Evolutionary conservation across 2,329 filamentous ascomycete genomes (phyloP), one percentile per base, ranked within the genome.

Genomic region (Sclerotiophoma versabilis): DNA sequence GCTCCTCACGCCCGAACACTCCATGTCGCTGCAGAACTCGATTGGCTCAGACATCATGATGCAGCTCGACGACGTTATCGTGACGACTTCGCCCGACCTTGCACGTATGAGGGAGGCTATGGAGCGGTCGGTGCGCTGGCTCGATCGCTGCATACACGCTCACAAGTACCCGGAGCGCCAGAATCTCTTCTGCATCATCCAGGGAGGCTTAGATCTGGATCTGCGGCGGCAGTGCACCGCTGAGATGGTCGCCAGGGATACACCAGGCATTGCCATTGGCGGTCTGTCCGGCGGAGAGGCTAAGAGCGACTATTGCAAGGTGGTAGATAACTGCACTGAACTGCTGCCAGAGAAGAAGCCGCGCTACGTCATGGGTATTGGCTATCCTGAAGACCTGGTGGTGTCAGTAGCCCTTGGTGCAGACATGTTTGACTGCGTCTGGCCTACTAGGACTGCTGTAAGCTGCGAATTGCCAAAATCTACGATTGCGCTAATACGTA

Each of bases 401-500:
- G 93, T 99, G 32, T 96, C 92, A 47, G 88, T 97, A 4, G 95
- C 95, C 1, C 83, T 99, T 0, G 95, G 95, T 3, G 95, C 95
- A 42, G 95, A 99, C 77, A 99, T 99, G 95, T 99, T 99, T 73
- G 95, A 99, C 77, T 99, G 96, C 71, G 95, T 99, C 6, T 99
- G 95, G 95, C 96, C 95, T 1, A 98, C 95, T 4, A 84, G 95
- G 48, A 99, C 95, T 29, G 95, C 95, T 7, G 84, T 86, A 77
- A 71, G 81, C 29, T 36, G 30, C 38, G 9, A 6, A 33, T 25
- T 22, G 29, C 30, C 19, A 0, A 4, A 33, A 39, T 37, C 29
- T 26, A 20, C 25, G 56, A 17, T 36, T 33, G 5, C 36, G 20
- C 56, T 59, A 52, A 52, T 29, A 27, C 11, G 7, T 8, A 10